Percentiles rank a stretch among this genome's conserved stretches.
phyloP scores from a whole-genome alignment of 148 eudicot genomes.

The Rhododendron griersonianum region DNA sequence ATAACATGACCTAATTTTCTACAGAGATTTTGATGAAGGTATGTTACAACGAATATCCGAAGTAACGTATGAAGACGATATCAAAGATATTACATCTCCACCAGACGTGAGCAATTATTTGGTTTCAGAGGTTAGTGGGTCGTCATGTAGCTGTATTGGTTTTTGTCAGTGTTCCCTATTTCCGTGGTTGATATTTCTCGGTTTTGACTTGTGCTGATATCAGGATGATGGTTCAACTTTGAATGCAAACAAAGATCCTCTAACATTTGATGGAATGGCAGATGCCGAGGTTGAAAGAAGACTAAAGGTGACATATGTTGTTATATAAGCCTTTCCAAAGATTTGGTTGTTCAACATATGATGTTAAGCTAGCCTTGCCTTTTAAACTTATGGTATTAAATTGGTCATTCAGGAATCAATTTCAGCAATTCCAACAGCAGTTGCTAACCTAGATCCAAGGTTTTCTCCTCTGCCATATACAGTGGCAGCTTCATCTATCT shows the following conservation, averaged over 20 bases:
- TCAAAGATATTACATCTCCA: conserved; percentile 56
- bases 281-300: conserved; percentile 89
- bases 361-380: background rate
- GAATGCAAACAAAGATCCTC: conserved; percentile 60
- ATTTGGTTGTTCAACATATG: background rate
- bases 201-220: background rate
- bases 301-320: conserved; percentile 53
- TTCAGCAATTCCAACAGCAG: conserved; percentile 33
- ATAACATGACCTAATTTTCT: conserved; percentile 12
- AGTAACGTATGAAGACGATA: conserved; percentile 79
- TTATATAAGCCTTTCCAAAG: background rate
- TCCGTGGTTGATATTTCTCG: background rate
- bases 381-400: background rate
- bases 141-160: background rate
- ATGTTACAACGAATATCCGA: conserved; percentile 65
- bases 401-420: conserved; percentile 62
- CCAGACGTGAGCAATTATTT: conserved; percentile 97
- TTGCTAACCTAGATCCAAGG: conserved; percentile 52
- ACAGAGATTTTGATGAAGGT: conserved; percentile 94
- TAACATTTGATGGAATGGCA: conserved; percentile 85
- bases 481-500: conserved; percentile 40
- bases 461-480: conserved; percentile 42
- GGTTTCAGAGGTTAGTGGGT: conserved; percentile 67
- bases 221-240: conserved; percentile 71
- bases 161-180: background rate